Evolutionary conservation across 2,329 filamentous ascomycete genomes (phyloP), one percentile per base, ranked within the genome.

Genomic region (Fonsecaea monophora): DNA sequence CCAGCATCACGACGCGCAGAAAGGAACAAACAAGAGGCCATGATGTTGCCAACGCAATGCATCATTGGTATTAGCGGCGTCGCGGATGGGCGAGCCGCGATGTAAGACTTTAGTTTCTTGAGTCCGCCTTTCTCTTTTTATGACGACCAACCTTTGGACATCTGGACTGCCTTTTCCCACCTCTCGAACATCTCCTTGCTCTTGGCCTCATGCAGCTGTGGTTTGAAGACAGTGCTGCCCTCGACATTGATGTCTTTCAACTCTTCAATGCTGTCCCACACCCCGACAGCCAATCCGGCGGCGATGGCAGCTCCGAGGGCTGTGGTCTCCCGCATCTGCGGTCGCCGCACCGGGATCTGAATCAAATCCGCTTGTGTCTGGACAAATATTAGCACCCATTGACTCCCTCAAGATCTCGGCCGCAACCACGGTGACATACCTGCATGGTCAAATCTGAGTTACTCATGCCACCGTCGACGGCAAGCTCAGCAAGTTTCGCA

Each of bases 251-350:
- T 88, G 68, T 88, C 82, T 71, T 87, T 87, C 40, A 96, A 81
- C 73, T 94, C 91, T 32, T 88, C 85, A 64, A 95, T 87, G 74
- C 87, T 85, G 70, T 87, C 86, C 92, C 92, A 96, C 37, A 94
- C 87, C 50, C 86, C 89, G n/a, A 91, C 87, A 9, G 92, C 92
- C 67, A 96, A 88, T 12, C 91, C 93, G 10, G 93, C 93, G n/a
- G 93, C 92, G 73, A 96, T 94, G 54, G 92, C 93, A 13, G 93
- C 92, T 32, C 93, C 93, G 1, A 97, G 85, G 0, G 92, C 90
- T 1, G 93, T 97, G 2, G 92, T 96, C 82, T 97, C 93, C 64
- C 91, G 89, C 92, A 96, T 96, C 65, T 87, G 85, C 0, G 93
- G 92, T 21, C 93, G 88, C 77, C 94, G 87, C 67, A 97, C 90